A percentile compares a stretch with the other conserved stretches of the same genome.
Evolutionary conservation across 257 asterid genomes (phyloP).

Genomic region (Coffea canephora): DNA sequence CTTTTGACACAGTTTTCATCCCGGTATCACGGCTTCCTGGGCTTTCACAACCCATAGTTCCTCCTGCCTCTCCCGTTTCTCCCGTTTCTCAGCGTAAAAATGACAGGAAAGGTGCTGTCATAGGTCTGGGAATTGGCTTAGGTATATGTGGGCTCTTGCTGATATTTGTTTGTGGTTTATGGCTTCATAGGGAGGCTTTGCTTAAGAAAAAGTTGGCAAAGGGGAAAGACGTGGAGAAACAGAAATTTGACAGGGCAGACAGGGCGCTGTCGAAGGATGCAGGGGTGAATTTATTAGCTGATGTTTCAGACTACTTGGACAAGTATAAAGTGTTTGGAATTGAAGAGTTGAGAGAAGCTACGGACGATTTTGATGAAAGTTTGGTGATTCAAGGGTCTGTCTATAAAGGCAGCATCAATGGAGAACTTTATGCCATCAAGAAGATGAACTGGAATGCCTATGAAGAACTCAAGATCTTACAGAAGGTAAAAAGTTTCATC

Average conservation of each 20-base stretch:
- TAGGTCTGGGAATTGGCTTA: conserved; percentile 61
- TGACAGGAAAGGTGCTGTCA: conserved; percentile 45
- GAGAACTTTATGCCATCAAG: conserved; percentile 80
- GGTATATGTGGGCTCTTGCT: conserved; percentile 55
- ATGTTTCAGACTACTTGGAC: conserved; percentile 89
- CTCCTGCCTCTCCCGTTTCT: conserved; percentile 15
- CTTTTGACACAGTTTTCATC: conserved; percentile 57
- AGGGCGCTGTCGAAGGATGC: conserved; percentile 43
- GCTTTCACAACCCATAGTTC: conserved; percentile 46
- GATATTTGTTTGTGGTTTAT: conserved; percentile 38
- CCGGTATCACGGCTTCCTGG: conserved; percentile 67
- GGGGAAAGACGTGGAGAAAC: conserved; percentile 44
- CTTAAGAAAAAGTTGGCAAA: conserved; percentile 26
- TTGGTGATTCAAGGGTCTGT: conserved; percentile 81
- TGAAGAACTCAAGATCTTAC: conserved; percentile 92
- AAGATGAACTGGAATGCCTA: conserved; percentile 98
- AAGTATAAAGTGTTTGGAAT: conserved; percentile 76
- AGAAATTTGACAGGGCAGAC: conserved; percentile 18
- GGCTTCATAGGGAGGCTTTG: conserved; percentile 41
- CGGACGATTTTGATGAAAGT: conserved; percentile 65
- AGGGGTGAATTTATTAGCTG: conserved; percentile 71
- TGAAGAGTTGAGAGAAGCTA: conserved; percentile 65
- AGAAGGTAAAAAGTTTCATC: conserved; percentile 52
- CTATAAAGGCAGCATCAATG: conserved; percentile 64
- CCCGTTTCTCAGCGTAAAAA: not conserved